These are phyloP conservation scores for Oidium heveae DNA, from an alignment of 2,329 filamentous ascomycete genomes.

Conservation along the genomic window DNA sequence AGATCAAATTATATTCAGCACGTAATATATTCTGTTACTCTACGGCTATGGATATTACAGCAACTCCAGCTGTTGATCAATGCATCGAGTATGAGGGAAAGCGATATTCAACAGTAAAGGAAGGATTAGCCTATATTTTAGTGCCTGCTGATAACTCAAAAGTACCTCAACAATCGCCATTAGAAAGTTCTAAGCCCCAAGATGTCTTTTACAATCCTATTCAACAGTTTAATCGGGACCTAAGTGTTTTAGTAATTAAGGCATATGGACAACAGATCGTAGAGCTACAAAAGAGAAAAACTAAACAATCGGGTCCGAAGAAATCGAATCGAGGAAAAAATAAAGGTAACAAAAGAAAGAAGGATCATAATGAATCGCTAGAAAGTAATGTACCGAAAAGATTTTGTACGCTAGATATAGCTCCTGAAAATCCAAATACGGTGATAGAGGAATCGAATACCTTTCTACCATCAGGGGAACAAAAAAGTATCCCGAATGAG, in stretches of 20 bases:
- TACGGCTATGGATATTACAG: constrained; percentile 8
- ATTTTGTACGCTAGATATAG: constrained; percentile 12
- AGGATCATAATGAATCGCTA: constrained; percentile 15
- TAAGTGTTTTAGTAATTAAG: constrained; percentile 80
- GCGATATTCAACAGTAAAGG: constrained; percentile 33
- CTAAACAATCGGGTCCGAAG: constrained; percentile 16
- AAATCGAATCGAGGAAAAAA: constrained; percentile 6
- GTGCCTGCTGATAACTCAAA: constrained; percentile 27
- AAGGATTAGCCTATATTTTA: constrained; percentile 43
- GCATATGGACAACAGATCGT: constrained; percentile 53
- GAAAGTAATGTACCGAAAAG: constrained; percentile 14
- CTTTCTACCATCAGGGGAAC: background rate
- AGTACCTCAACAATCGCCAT: constrained; percentile 18
- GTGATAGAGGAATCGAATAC: background rate
- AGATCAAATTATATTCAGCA: too few relatives aligned
- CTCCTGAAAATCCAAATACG: background rate
- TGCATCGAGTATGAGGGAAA: constrained; percentile 20
- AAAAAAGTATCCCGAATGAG: background rate
- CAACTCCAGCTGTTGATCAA: constrained; percentile 11
- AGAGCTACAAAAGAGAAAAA: constrained; percentile 20
- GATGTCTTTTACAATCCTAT: constrained; percentile 98
- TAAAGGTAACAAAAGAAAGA: constrained; percentile 23
- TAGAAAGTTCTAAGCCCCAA: constrained; percentile 33
- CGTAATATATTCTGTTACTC: background rate
- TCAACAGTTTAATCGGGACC: constrained; percentile 92